Evolutionary conservation across 768 basidiomycete species (phyloP).

Genomic region (Auricularia heimuer): DNA sequence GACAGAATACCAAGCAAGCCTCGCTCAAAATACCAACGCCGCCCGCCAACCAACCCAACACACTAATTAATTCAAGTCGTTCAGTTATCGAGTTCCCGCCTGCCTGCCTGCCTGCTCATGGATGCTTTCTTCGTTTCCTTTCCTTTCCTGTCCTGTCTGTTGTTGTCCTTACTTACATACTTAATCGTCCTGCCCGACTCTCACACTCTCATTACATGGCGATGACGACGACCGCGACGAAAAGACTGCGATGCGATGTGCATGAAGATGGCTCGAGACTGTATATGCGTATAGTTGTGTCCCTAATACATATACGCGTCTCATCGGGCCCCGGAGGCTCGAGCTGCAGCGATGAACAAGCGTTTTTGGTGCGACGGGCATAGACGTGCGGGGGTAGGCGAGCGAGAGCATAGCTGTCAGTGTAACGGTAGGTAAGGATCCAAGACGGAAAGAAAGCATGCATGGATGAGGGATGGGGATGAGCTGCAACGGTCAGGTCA

Average conservation of each 20-base stretch:
- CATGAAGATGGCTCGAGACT: background rate
- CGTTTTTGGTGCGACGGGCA: background rate
- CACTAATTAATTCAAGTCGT: too few species aligned
- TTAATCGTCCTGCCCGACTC: too few species aligned
- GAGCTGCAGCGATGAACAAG: background rate
- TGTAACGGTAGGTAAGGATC: background rate
- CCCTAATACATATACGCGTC: background rate
- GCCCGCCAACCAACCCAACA: background rate
- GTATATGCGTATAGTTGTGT: background rate
- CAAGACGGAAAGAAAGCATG: background rate
- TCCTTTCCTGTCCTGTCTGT: too few species aligned
- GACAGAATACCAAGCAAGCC: background rate
- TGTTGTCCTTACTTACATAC: too few species aligned
- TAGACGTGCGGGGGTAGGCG: background rate
- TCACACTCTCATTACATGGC: background rate
- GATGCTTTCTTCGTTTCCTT: background rate
- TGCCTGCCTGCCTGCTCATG: background rate
- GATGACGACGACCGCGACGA: background rate
- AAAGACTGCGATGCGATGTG: too few species aligned
- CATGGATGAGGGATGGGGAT: background rate
- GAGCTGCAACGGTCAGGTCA: too few species aligned
- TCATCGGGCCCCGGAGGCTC: background rate
- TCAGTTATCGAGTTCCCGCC: background rate
- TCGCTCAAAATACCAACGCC: background rate
- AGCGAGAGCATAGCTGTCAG: background rate